Evolutionary conservation across 73 alveolate species (phyloP).

Genomic region (Tetrahymena malaccensis): DNA sequence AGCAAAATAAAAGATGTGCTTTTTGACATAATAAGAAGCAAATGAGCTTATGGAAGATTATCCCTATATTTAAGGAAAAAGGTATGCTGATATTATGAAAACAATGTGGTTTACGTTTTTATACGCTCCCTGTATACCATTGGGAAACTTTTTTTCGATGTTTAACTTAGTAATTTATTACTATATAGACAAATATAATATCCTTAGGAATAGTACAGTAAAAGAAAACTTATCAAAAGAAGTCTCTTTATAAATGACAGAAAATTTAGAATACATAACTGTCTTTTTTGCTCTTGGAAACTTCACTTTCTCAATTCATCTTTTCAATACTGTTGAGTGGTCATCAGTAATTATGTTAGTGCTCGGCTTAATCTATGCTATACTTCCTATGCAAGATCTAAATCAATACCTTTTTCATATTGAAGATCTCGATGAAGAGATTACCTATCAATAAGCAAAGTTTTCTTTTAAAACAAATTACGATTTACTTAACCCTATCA

Average conservation of each 20-base stretch:
- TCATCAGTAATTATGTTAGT: background rate
- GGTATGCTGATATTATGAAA: conserved; percentile 42
- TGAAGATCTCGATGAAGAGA: conserved; percentile 24
- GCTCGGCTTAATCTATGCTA: conserved; percentile 11
- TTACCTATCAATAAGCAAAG: background rate
- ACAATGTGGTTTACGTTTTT: conserved; percentile 45
- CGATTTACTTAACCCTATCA: background rate
- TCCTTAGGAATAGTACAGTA: conserved; percentile 30
- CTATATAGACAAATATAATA: conserved; percentile 26
- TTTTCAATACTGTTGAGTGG: conserved; percentile 10
- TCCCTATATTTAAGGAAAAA: conserved; percentile 27
- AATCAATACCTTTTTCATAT: conserved; percentile 20
- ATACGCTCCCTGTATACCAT: conserved; percentile 34
- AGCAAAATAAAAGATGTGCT: background rate
- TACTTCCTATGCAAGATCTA: conserved; percentile 36
- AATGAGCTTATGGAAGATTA: conserved; percentile 33
- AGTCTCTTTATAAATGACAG: conserved; percentile 35
- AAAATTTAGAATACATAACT: conserved; percentile 16
- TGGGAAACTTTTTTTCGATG: conserved; percentile 24
- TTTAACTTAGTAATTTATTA: conserved; percentile 15
- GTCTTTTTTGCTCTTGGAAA: conserved; percentile 31
- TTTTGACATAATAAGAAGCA: conserved; percentile 37
- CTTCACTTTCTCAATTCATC: conserved; percentile 7
- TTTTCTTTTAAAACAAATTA: background rate
- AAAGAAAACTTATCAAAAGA: conserved; percentile 26